A percentile compares a stretch with the other conserved stretches of the same genome.
phyloP scores from a whole-genome alignment of 106 monocot species.

The Phalaenopsis equestris region DNA sequence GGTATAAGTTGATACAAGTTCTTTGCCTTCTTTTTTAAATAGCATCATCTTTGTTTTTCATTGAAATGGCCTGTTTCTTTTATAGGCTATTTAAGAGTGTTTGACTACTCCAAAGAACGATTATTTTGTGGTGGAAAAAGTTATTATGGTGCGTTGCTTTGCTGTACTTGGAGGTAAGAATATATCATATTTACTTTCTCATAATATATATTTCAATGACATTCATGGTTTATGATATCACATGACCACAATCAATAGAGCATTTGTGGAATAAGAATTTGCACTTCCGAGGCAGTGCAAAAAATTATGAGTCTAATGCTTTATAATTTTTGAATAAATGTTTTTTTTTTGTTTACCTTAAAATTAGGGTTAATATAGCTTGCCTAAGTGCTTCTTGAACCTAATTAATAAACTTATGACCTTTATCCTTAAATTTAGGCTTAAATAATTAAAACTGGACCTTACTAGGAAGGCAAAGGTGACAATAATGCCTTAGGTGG shows the following conservation, averaged over 20 bases:
- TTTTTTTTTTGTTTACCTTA: too few species aligned
- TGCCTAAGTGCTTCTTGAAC: too few species aligned
- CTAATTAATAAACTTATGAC: too few species aligned
- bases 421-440: too few species aligned
- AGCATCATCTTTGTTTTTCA: neutral
- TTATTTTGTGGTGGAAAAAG: constrained; percentile 93
- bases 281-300: neutral
- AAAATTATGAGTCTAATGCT: neutral
- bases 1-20: constrained; percentile 36
- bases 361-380: too few species aligned
- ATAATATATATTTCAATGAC: neutral
- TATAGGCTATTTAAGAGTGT: constrained; percentile 91
- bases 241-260: neutral
- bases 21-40: neutral
- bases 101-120: constrained; percentile 78
- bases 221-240: neutral
- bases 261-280: constrained; percentile 3
- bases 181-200: neutral
- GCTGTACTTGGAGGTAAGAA: constrained; percentile 94
- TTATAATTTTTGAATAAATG: neutral
- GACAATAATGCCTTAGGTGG: too few species aligned
- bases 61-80: constrained; percentile 1
- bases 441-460: too few species aligned
- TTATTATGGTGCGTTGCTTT: constrained; percentile 91
- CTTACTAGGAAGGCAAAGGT: too few species aligned